A percentile compares a stretch with the other conserved stretches of the same genome.
phyloP scores from a whole-genome alignment of 805 yeast species.

The Cyberlindnera japonica region DNA sequence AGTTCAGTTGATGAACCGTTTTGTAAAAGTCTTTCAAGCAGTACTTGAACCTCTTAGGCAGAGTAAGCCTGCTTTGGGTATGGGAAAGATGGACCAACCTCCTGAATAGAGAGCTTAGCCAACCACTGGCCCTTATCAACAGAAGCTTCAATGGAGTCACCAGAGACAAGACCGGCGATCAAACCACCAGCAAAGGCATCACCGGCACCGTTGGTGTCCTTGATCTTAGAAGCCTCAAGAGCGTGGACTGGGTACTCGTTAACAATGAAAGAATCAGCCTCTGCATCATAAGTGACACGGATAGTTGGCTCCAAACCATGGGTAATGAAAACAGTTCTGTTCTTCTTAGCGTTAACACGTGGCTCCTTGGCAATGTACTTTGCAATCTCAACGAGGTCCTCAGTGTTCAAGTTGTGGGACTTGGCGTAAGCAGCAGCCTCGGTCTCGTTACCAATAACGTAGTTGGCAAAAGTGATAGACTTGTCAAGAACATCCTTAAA shows the following conservation, averaged over 20 bases:
- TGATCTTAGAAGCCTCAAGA: slow-evolving; percentile 61
- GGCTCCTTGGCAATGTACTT: slow-evolving; percentile 75
- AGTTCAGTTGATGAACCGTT: slow-evolving; percentile 10
- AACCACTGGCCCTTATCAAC: slow-evolving; percentile 95
- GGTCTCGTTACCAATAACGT: slow-evolving; percentile 90
- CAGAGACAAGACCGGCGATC: slow-evolving; percentile 80
- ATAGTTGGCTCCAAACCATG: slow-evolving; percentile 94
- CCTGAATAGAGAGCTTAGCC: slow-evolving; percentile 87
- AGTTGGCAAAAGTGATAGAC: slow-evolving; percentile 83
- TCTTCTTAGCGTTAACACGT: slow-evolving; percentile 61
- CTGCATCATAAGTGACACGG: slow-evolving; percentile 55
- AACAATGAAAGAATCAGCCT: slow-evolving; percentile 43
- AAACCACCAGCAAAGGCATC: slow-evolving; percentile 98
- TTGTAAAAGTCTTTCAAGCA: neutral
- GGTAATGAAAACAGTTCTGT: slow-evolving; percentile 89
- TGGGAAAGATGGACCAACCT: slow-evolving; percentile 93
- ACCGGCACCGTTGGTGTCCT: slow-evolving; percentile 98
- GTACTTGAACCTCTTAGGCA: neutral
- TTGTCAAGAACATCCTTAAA: slow-evolving; percentile 87
- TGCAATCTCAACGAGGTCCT: slow-evolving; percentile 74
- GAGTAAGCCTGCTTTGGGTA: slow-evolving; percentile 27
- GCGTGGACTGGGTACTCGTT: slow-evolving; percentile 66
- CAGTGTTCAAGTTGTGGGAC: slow-evolving; percentile 59
- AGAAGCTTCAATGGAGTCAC: slow-evolving; percentile 54
- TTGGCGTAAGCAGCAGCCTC: slow-evolving; percentile 95